Evolutionary conservation across 805 yeast genomes (phyloP), one percentile per base, ranked within the genome.

Genomic region (Suhomyces pyralidae): DNA sequence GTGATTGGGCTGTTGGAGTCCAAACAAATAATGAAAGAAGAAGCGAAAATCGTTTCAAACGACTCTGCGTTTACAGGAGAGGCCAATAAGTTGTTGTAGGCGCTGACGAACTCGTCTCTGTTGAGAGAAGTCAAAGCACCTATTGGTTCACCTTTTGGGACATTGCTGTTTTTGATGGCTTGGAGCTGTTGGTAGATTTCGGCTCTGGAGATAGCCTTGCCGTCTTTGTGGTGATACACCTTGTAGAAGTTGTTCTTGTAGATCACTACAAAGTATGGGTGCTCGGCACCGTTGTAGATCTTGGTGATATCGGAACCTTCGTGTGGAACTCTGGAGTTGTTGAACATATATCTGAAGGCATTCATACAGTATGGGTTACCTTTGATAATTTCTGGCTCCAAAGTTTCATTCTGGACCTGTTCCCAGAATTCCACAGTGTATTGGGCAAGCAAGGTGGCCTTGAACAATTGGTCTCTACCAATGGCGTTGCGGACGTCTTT

Each of bases 321-420:
- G 43, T 74, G 76, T n/a, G 97, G 97, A 49, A 89, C 80, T 62
- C 98, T 81, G 52, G 88, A 81, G 66, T 86, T 89, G 77, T 91
- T 90, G 79, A 93, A 93, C 96, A 93, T 87, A 75, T 83, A 82
- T 64, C 82, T 82, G 81, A 90, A 92, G 32, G 96, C 85, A 69
- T 90, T 91, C 98, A 93, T 93, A 72, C 97, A 93, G 66, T 83
- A 87, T n/a, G 97, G 96, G 58, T 77, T 77, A 50, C 84, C 85
- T 71, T 83, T 88, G 60, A 81, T 74, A 65, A 90, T 74, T 70
- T 93, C 98, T 4, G 97, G 89, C 52, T 85, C 90, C 60, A 93
- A 77, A 14, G 87, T 75, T 69, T 89, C 92, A 55, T 73, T 72
- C 65, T 87, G 93, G 52, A 90, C 78, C 48, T 79, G 66, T 54